Conservation (phyloP, 176 grass and related monocot species). For the Eragrostis nindensis region DNA sequence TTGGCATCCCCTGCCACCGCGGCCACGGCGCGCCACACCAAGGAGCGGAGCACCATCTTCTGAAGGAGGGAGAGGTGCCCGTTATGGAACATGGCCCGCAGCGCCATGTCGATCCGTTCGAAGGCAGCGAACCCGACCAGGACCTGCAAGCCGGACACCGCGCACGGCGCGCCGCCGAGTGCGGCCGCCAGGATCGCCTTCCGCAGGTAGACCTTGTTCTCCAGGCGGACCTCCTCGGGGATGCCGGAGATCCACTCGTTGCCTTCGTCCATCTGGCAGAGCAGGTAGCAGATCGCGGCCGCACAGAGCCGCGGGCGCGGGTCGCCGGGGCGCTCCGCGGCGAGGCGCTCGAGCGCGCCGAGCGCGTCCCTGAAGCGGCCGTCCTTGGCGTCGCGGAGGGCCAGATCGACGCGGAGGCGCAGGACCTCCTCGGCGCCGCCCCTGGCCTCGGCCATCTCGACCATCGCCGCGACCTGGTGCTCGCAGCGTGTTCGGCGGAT, state of each 20-base stretch:
- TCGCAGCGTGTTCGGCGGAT: too few relatives aligned
- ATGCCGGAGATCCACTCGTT: neutral
- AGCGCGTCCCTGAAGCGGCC: neutral
- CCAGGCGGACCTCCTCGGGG: neutral
- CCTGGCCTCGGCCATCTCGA: too few relatives aligned
- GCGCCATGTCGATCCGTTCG: neutral
- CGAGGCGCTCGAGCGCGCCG: neutral
- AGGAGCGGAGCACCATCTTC: neutral
- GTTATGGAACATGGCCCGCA: neutral
- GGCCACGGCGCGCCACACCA: neutral
- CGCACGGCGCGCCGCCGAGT: neutral
- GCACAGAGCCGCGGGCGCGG: too few relatives aligned
- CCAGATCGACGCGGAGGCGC: too few relatives aligned
- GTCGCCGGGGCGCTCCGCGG: neutral
- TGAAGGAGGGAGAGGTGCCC: neutral
- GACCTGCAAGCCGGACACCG: neutral
- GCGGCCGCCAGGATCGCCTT: neutral
- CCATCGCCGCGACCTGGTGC: too few relatives aligned
- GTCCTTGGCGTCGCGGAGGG: too few relatives aligned
- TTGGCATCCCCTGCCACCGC: neutral
- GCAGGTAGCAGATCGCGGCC: neutral
- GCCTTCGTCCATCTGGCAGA: neutral
- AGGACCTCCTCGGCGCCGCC: too few relatives aligned
- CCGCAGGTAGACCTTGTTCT: neutral
- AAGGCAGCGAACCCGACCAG: neutral